Percentiles rank a stretch among this genome's conserved stretches.
Evolutionary conservation across 139 green algal genomes (phyloP).

Genomic region (Gonium pectorale): DNA sequence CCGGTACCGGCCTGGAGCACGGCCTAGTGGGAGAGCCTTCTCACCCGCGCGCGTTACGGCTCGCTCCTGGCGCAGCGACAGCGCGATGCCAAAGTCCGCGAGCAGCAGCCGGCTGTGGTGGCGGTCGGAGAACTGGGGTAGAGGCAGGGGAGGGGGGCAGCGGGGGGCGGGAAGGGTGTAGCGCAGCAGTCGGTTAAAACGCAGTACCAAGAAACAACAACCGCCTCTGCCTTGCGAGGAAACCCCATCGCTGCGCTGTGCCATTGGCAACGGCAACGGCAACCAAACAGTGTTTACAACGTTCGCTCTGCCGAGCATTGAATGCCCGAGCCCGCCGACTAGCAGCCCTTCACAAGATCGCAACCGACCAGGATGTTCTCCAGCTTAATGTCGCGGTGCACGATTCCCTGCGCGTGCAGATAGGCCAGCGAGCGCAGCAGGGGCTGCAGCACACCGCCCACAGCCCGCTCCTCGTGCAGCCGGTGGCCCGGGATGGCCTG

Average conservation of each 20-base stretch:
- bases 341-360: too few relatives aligned
- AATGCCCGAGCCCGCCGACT: too few relatives aligned
- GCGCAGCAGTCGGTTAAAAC: too few relatives aligned
- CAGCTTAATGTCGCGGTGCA: slow-evolving; percentile 52
- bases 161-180: too few relatives aligned
- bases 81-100: slow-evolving; percentile 68
- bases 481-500: slow-evolving; percentile 41
- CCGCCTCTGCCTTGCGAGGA: too few relatives aligned
- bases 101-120: slow-evolving; percentile 51
- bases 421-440: slow-evolving; percentile 44
- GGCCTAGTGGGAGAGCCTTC: slow-evolving; percentile 12
- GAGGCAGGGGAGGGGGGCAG: not conserved
- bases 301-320: too few relatives aligned
- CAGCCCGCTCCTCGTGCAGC: slow-evolving; percentile 42
- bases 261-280: too few relatives aligned
- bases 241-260: too few relatives aligned
- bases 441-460: slow-evolving; percentile 36
- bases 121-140: slow-evolving; percentile 5
- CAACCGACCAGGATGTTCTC: slow-evolving; percentile 52
- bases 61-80: slow-evolving; percentile 55
- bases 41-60: slow-evolving; percentile 64
- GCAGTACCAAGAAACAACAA: too few relatives aligned
- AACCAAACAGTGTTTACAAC: too few relatives aligned
- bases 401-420: slow-evolving; percentile 47
- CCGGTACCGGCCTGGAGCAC: too few relatives aligned